A percentile compares a stretch with the other conserved stretches of the same genome.
Conservation (phyloP, 2,329 filamentous ascomycete species). For the Mollisia scopiformis region DNA sequence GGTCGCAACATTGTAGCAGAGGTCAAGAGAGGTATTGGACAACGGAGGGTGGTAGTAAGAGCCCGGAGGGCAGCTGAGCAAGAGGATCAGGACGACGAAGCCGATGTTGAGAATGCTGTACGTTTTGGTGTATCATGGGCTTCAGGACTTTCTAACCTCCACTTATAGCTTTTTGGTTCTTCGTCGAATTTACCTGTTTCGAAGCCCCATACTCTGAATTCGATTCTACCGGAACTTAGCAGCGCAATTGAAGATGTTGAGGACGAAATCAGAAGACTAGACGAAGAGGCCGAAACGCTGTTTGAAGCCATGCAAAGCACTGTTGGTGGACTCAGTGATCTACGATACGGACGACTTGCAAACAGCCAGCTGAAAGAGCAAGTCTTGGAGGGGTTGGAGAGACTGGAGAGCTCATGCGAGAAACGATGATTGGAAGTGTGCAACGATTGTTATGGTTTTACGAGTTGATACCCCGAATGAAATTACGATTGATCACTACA, state of each 20-base stretch:
- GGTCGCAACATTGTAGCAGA: constrained; percentile 67
- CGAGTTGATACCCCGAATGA: constrained; percentile 32
- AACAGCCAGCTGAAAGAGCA: constrained; percentile 67
- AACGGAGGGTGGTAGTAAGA: constrained; percentile 60
- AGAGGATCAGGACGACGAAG: constrained; percentile 63
- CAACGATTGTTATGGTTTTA: constrained; percentile 5
- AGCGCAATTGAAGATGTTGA: constrained; percentile 67
- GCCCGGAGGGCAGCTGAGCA: constrained; percentile 54
- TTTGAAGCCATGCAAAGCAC: constrained; percentile 64
- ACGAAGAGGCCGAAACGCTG: constrained; percentile 64
- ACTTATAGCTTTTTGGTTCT: constrained; percentile 59
- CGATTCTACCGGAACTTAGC: constrained; percentile 71
- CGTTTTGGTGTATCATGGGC: constrained; percentile 25
- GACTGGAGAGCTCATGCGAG: constrained; percentile 51
- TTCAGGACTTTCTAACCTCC: constrained; percentile 17
- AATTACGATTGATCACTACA: constrained; percentile 32
- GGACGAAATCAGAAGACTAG: constrained; percentile 66
- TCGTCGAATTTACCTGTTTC: constrained; percentile 47
- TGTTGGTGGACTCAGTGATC: constrained; percentile 76
- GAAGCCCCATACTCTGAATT: constrained; percentile 61
- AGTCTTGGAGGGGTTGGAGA: constrained; percentile 66
- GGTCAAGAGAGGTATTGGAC: constrained; percentile 59
- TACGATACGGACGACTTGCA: constrained; percentile 77
- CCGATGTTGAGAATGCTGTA: constrained; percentile 64
- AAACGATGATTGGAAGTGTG: constrained; percentile 15